Evolutionary conservation across 768 basidiomycete species (phyloP).

Genomic region (Leucosporidium scottii): DNA sequence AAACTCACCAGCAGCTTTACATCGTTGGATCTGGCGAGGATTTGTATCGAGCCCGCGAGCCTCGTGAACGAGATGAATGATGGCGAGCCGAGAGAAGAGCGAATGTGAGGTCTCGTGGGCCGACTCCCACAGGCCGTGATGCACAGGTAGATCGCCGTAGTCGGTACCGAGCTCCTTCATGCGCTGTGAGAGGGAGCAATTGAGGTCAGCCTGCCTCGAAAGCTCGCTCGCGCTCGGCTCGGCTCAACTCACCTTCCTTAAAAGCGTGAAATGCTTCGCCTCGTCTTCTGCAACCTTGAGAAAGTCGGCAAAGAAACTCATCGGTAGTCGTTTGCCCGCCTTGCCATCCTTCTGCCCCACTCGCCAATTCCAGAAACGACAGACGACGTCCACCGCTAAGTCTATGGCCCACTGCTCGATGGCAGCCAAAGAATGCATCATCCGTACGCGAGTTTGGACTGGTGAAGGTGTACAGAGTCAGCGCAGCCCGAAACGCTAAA

Average conservation of each 20-base stretch:
- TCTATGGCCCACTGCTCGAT: conserved; percentile 89
- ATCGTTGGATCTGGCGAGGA: conserved; percentile 67
- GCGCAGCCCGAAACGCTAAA: too few species aligned
- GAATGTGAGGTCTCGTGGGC: conserved; percentile 61
- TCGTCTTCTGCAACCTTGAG: conserved; percentile 79
- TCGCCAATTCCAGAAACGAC: conserved; percentile 55
- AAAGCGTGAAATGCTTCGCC: conserved; percentile 36
- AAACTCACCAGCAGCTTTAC: conserved; percentile 56
- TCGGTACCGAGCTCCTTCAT: conserved; percentile 53
- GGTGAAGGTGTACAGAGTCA: too few species aligned
- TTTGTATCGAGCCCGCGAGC: conserved; percentile 78
- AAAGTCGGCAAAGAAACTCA: conserved; percentile 72
- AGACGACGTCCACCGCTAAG: conserved; percentile 52
- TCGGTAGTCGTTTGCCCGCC: conserved; percentile 51
- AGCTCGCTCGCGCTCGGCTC: not conserved
- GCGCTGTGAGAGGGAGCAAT: conserved; percentile 60
- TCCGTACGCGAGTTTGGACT: conserved; percentile 58
- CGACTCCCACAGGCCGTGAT: conserved; percentile 69
- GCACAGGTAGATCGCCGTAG: conserved; percentile 65
- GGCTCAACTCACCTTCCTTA: not conserved
- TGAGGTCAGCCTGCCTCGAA: conserved; percentile 52
- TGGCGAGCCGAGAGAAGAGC: conserved; percentile 64
- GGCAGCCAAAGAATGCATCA: conserved; percentile 75
- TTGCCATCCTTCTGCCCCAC: conserved; percentile 34
- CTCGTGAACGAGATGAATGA: conserved; percentile 80